phyloP scores from a whole-genome alignment of 1,284 basidiomycete species.

The Coniophora puteana region DNA sequence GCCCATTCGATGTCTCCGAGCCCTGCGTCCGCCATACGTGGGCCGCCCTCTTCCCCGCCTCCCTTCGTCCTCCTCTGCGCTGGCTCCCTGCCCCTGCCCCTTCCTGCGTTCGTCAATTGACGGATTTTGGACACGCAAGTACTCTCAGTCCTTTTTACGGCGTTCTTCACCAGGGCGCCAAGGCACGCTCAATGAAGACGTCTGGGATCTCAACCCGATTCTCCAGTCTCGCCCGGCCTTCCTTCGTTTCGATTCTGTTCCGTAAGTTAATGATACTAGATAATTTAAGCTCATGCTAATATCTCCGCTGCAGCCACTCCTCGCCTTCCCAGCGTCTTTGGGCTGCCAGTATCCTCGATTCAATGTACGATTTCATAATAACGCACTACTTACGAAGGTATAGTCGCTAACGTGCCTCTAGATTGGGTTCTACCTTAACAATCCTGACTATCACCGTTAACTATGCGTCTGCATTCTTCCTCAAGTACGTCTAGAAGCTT shows the following conservation, averaged over 20 bases:
- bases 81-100: conserved; percentile 30
- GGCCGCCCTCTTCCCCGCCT: conserved; percentile 48
- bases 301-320: conserved; percentile 26
- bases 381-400: conserved; percentile 7
- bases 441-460: conserved; percentile 51
- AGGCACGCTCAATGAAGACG: conserved; percentile 47
- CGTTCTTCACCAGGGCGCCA: conserved; percentile 34
- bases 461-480: conserved; percentile 52
- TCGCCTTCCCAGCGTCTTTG: conserved; percentile 63
- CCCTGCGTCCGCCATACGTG: conserved; percentile 55
- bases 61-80: conserved; percentile 41
- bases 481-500: conserved; percentile 24
- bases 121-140: too few species aligned
- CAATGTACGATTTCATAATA: conserved; percentile 43
- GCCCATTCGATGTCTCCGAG: conserved; percentile 42
- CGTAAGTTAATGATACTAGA: conserved; percentile 37
- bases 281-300: conserved; percentile 2
- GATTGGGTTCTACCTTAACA: conserved; percentile 65
- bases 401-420: conserved; percentile 11
- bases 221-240: conserved; percentile 52
- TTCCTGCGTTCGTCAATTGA: conserved; percentile 21
- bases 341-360: conserved; percentile 68
- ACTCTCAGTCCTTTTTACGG: neutral
- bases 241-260: conserved; percentile 36
- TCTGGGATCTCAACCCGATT: conserved; percentile 55